Evolutionary conservation across 768 basidiomycete species (phyloP).

Genomic region (Lactarius evosmus): DNA sequence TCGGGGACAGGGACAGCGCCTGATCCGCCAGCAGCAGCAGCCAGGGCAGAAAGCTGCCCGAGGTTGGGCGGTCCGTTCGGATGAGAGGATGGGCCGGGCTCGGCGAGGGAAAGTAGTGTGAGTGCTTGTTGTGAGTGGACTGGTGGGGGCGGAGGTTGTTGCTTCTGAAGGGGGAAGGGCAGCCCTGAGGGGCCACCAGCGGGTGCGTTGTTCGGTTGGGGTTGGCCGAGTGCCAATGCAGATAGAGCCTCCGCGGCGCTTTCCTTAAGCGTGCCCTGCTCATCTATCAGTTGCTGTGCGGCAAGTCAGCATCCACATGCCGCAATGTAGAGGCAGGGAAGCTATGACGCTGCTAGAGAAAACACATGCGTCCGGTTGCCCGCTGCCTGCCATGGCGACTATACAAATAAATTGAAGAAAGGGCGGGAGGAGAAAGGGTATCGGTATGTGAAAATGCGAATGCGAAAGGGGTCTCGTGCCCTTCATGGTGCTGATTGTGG

Average conservation of each 20-base stretch:
- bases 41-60: constrained; percentile 51
- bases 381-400: neutral
- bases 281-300: constrained; percentile 23
- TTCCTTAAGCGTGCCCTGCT: constrained; percentile 32
- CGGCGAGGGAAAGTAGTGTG: constrained; percentile 43
- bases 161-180: constrained; percentile 20
- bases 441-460: neutral
- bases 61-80: constrained; percentile 65
- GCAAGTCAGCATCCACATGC: constrained; percentile 16
- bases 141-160: constrained; percentile 5
- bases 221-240: constrained; percentile 31
- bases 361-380: neutral
- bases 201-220: constrained; percentile 2
- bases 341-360: constrained; percentile 10
- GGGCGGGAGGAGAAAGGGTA: neutral
- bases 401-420: neutral
- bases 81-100: constrained; percentile 71
- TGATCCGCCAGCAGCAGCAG: constrained; percentile 24
- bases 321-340: constrained; percentile 4
- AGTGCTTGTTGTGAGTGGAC: constrained; percentile 21
- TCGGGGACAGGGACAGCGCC: constrained; percentile 11
- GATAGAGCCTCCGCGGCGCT: constrained; percentile 34
- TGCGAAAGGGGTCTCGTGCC: neutral
- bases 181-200: constrained; percentile 24
- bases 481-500: neutral